Base-by-base conservation (phyloP, 805 yeast species). In the Candida vartiovaarae region DNA sequence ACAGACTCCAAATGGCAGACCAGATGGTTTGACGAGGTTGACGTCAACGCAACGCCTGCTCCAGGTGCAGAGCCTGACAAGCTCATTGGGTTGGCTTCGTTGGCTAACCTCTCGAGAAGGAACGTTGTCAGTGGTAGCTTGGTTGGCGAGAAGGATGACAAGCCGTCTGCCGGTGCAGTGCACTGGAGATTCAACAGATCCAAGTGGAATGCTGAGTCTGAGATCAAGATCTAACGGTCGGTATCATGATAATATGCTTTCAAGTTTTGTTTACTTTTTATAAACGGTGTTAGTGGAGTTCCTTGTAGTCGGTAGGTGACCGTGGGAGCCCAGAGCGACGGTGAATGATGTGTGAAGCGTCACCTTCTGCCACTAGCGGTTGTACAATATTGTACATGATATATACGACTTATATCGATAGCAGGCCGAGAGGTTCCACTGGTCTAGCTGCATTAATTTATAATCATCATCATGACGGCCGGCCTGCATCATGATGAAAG, bases 131-230 rank as follows among this genome's bases (percentile, higher is more conserved):
- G 87, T 42, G 91, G 93, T 36, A 67, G 83, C 3, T 47, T 63
- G 23, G 71, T 68, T 48, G 76, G 73, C 41, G 74, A 76, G 4
- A 80, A 79, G 54, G 73, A 78, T 36, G 85, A 78, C 46, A 60
- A 59, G 40, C 52, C 62, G 20, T 74, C 71, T 20, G 64, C 66
- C 3, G 59, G 76, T 11, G 65, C 70, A 28, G 45, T 58, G 35
- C 95, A 85, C 62, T 85, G 95, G 95, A 77, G 90, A 67, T 76
- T 82, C 52, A 66, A 66, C 47, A 67, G 74, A 43, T 64, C 66
- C 31, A 70, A 70, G 45, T 80, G 84, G 77, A 71, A 71, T 44
- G 61, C 65, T 9, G 93, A 84, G 56, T 60, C 66, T 34, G 91
- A 84, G 51, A 71, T 84, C 36, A 68, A 43, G 38, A 43, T 53